Evolutionary conservation across 345 rosid genomes (phyloP), one percentile per base, ranked within the genome.

Genomic region (Heritiera littoralis): DNA sequence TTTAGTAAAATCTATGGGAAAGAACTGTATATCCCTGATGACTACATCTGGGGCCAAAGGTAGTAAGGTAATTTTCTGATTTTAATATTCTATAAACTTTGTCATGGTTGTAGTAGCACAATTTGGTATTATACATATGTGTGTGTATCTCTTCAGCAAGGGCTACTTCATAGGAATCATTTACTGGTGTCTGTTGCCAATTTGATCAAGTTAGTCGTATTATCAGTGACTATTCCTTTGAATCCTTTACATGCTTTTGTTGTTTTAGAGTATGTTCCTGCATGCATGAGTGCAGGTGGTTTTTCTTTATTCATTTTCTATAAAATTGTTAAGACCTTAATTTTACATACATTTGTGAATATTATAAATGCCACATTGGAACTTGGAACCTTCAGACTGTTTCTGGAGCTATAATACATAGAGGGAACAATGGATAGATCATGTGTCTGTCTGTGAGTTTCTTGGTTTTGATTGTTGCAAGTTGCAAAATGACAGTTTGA

Each of bases 1-100:
- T 64, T 79, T 94, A 80, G 75, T 92, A 72, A 96, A 96, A 86
- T 86, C 95, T 14, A 87, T 97, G 35, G 97, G 92, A 76, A 89
- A 80, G 83, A 96, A 96, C 81, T 94, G 98, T 76, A 92, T 96
- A 52, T 91, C 97, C 52, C 90, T 96, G 56, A 96, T 96, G 99
- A 96, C 99, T n/a, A 91, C 91, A 68, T 90, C 98, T 81, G 99
- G 99, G 68, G 99, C 99, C 78, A 96, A 96, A 86, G 99, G 99
- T 64, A 94, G 98, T 81, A 92, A 88, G 95, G 99, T 96, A 84
- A 81, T 85, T 80, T 83, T 81, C 83, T 74, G 18, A 70, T 58
- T 66, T 68, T 66, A 41, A 75, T 41, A 35, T 48, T 9, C 32
- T 41, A 35, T 48, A 45, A 15, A 66, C 20, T 28, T 74, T 51